Percentiles rank a stretch among this genome's conserved stretches.
Conservation (phyloP, 2,329 filamentous ascomycete genomes). For the Acephala macrosclerotiorum region DNA sequence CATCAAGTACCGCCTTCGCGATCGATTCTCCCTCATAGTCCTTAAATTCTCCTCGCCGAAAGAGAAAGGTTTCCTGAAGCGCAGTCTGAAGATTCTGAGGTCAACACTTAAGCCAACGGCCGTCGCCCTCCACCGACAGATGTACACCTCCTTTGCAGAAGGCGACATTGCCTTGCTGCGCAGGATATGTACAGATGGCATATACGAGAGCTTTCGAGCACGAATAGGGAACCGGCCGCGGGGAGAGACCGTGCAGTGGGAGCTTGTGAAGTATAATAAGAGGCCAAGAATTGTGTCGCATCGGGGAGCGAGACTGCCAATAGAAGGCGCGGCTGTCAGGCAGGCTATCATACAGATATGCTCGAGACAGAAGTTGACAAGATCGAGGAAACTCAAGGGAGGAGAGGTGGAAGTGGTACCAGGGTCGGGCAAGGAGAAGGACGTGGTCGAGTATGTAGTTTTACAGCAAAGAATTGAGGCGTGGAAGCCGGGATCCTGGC, state of each 20-base stretch:
- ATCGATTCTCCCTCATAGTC: conserved; percentile 32
- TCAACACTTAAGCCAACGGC: conserved; percentile 58
- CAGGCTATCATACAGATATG: conserved; percentile 68
- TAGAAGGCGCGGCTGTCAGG: conserved; percentile 54
- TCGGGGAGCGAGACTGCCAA: conserved; percentile 56
- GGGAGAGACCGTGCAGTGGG: conserved; percentile 57
- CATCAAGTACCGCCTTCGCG: conserved; percentile 35
- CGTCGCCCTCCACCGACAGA: conserved; percentile 64
- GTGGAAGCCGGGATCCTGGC: conserved; percentile 61
- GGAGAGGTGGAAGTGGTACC: conserved; percentile 50
- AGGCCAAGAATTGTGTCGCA: conserved; percentile 53
- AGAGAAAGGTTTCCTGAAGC: conserved; percentile 26
- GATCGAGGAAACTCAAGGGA: conserved; percentile 41
- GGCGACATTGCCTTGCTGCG: conserved; percentile 61
- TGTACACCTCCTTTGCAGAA: conserved; percentile 67
- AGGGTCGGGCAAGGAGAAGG: conserved; percentile 57
- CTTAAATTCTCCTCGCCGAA: conserved; percentile 31
- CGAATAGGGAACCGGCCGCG: conserved; percentile 60
- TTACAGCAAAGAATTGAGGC: conserved; percentile 57
- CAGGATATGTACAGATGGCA: conserved; percentile 59
- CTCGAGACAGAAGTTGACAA: conserved; percentile 61
- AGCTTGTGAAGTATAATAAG: conserved; percentile 59
- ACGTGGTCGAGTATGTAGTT: conserved; percentile 70
- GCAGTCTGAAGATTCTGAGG: conserved; percentile 52
- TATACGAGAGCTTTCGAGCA: conserved; percentile 58